Conservation (phyloP, 2,329 filamentous ascomycete genomes). For the Aspergillus carbonarius region DNA sequence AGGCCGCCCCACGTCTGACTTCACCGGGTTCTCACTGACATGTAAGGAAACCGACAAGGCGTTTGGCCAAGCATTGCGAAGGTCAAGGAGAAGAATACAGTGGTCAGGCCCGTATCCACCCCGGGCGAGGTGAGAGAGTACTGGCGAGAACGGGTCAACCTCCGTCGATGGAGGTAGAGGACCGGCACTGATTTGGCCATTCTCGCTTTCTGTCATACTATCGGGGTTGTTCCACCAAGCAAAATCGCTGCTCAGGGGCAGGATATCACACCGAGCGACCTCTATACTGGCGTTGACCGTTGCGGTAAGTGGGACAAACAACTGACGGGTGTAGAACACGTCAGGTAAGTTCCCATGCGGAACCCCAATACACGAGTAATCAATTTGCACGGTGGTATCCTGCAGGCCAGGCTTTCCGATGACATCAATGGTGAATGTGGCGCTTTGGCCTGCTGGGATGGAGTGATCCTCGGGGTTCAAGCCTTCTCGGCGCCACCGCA, state of each 20-base stretch:
- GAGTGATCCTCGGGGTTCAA: conserved; percentile 51
- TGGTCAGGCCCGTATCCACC: conserved; percentile 57
- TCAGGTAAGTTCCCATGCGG: conserved; percentile 66
- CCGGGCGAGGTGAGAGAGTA: conserved; percentile 44
- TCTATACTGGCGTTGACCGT: conserved; percentile 93
- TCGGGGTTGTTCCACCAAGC: conserved; percentile 57
- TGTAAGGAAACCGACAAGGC: conserved; percentile 67
- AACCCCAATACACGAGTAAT: conserved; percentile 79
- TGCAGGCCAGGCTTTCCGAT: conserved; percentile 83
- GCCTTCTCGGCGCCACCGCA: conserved; percentile 54
- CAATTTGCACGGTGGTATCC: conserved; percentile 74
- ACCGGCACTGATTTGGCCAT: conserved; percentile 9
- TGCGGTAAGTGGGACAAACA: conserved; percentile 76
- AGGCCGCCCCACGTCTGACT: background rate
- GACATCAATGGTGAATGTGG: conserved; percentile 78
- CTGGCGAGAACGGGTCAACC: conserved; percentile 45
- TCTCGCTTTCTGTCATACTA: conserved; percentile 5
- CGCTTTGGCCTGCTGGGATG: conserved; percentile 66
- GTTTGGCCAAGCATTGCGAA: conserved; percentile 87
- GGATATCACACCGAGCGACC: conserved; percentile 72
- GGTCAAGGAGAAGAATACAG: conserved; percentile 77
- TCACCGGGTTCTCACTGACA: conserved; percentile 35
- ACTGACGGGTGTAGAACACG: conserved; percentile 79
- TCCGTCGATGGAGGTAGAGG: conserved; percentile 25
- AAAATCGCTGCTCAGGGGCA: conserved; percentile 69